phyloP scores from a whole-genome alignment of 495 filamentous ascomycete genomes.

The Sabuloglossum arenarium region DNA sequence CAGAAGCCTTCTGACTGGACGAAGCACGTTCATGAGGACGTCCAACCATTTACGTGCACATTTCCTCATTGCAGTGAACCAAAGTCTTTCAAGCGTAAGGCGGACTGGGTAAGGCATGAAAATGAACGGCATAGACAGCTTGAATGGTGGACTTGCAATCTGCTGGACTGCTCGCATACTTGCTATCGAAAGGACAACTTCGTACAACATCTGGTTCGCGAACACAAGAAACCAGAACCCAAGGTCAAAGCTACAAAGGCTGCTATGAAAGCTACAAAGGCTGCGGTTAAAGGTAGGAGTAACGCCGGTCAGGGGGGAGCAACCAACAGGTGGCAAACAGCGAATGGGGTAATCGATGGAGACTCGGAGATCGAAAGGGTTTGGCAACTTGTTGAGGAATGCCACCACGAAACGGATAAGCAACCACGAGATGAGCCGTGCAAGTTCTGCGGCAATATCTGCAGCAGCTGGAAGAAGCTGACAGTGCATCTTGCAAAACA shows the following conservation, averaged over 20 bases:
- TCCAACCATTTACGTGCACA: slow-evolving; percentile 90
- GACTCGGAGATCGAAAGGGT: slow-evolving; percentile 35
- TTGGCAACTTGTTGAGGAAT: slow-evolving; percentile 60
- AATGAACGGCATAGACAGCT: slow-evolving; percentile 83
- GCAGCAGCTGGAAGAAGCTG: slow-evolving; percentile 80
- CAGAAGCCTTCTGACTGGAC: slow-evolving; percentile 96
- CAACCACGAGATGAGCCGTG: slow-evolving; percentile 64
- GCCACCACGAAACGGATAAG: slow-evolving; percentile 45
- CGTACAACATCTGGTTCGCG: slow-evolving; percentile 80
- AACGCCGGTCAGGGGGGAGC: slow-evolving; percentile 9
- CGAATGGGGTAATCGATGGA: slow-evolving; percentile 24
- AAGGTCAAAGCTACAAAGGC: slow-evolving; percentile 28
- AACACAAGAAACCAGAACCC: slow-evolving; percentile 77
- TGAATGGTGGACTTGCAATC: slow-evolving; percentile 80
- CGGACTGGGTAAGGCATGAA: slow-evolving; percentile 93
- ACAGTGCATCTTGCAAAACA: slow-evolving; percentile 90
- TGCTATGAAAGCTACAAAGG: slow-evolving; percentile 13
- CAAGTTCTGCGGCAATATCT: slow-evolving; percentile 71
- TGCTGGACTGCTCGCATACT: slow-evolving; percentile 58
- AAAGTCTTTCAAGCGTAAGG: slow-evolving; percentile 93
- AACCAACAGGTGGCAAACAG: slow-evolving; percentile 30
- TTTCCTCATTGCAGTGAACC: slow-evolving; percentile 68
- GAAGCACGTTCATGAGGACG: slow-evolving; percentile 90
- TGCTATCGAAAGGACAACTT: slow-evolving; percentile 94
- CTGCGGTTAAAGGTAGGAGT: slow-evolving; percentile 9